Conservation (phyloP, 352 stramenopile genomes). For the Phytophthora pini region DNA sequence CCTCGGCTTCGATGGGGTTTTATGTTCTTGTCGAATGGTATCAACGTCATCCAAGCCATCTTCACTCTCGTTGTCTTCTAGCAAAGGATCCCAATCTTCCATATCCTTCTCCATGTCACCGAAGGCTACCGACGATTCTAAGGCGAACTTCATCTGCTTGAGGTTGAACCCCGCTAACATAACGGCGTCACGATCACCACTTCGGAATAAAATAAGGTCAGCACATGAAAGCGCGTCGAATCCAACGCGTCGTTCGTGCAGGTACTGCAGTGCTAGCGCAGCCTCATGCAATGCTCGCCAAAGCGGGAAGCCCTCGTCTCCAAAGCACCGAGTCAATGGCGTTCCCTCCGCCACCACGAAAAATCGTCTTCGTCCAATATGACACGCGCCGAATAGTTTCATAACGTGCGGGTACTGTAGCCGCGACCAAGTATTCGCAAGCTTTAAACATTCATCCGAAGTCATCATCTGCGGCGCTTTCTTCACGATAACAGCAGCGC, state of each 20-base stretch:
- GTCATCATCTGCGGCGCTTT: conserved; percentile 21
- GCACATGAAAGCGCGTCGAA: conserved; percentile 33
- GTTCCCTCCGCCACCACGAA: conserved; percentile 40
- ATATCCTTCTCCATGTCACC: conserved; percentile 5
- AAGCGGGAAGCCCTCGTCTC: conserved; percentile 32
- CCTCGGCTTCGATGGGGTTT: not conserved
- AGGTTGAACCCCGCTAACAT: conserved; percentile 38
- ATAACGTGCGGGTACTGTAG: conserved; percentile 38
- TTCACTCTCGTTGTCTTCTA: conserved; percentile 29
- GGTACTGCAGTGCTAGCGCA: conserved; percentile 33
- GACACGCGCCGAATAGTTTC: conserved; percentile 39
- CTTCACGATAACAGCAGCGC: conserved; percentile 28
- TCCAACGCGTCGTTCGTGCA: conserved; percentile 32
- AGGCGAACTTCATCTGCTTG: conserved; percentile 23
- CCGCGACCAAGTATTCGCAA: conserved; percentile 35
- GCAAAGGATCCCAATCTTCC: conserved; percentile 22
- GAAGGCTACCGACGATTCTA: conserved; percentile 10
- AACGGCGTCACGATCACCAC: conserved; percentile 18
- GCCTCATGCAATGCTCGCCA: conserved; percentile 41
- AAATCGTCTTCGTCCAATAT: conserved; percentile 34
- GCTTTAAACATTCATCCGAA: conserved; percentile 18
- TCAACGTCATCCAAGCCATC: conserved; percentile 28
- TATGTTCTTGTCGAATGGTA: conserved; percentile 16
- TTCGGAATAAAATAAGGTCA: conserved; percentile 40
- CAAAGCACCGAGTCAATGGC: conserved; percentile 28